Conservation (phyloP, 495 filamentous ascomycete genomes). For the Penicillium angulare region DNA sequence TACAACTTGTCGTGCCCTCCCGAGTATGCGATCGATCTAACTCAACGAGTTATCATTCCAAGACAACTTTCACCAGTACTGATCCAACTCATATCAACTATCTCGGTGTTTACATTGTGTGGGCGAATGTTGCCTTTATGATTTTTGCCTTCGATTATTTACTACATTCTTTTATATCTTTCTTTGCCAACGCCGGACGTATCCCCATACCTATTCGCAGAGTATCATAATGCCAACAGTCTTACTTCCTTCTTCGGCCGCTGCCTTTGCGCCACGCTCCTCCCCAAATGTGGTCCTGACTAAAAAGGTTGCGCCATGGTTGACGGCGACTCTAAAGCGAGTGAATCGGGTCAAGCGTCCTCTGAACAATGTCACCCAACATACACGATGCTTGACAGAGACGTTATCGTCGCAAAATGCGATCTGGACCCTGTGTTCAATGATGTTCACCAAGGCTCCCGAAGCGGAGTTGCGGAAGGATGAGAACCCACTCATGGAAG, state of each 20-base stretch:
- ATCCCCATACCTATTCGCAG: slow-evolving; percentile 27
- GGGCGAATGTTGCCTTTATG: slow-evolving; percentile 49
- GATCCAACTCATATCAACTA: slow-evolving; percentile 10
- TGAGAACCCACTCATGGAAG: slow-evolving; percentile 84
- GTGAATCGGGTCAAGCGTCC: slow-evolving; percentile 97
- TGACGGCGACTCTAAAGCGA: slow-evolving; percentile 94
- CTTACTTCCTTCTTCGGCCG: slow-evolving; percentile 91
- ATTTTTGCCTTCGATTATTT: slow-evolving; percentile 27
- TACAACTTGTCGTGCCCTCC: too few species aligned
- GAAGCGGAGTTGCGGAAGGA: slow-evolving; percentile 85
- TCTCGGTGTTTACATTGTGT: slow-evolving; percentile 25
- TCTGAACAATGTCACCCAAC: slow-evolving; percentile 95
- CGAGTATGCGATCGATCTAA: slow-evolving; percentile 26
- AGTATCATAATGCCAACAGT: slow-evolving; percentile 77
- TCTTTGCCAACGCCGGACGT: slow-evolving; percentile 27
- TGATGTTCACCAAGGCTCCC: slow-evolving; percentile 91
- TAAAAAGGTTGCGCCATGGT: slow-evolving; percentile 94
- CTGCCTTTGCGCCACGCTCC: slow-evolving; percentile 91
- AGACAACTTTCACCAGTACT: not conserved
- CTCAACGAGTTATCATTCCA: slow-evolving; percentile 10
- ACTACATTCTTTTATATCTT: slow-evolving; percentile 35
- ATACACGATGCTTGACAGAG: slow-evolving; percentile 95
- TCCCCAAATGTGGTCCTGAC: slow-evolving; percentile 95
- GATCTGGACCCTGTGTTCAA: slow-evolving; percentile 92
- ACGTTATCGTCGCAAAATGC: slow-evolving; percentile 87